Evolutionary conservation across 257 asterid genomes (phyloP), one percentile per base, ranked within the genome.

Genomic region (Nicotiana paniculata): DNA sequence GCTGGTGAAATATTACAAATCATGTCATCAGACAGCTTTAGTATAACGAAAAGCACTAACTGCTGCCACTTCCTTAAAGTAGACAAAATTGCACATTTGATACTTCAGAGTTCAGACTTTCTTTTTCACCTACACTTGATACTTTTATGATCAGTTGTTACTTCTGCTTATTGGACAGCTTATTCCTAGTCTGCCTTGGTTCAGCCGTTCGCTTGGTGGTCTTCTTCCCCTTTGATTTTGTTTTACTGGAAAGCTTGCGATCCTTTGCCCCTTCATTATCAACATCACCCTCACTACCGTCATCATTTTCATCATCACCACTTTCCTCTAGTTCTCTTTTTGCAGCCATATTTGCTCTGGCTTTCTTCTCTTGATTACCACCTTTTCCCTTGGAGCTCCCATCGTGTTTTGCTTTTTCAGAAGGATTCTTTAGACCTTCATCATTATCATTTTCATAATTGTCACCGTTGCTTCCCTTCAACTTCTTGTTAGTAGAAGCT

Each of bases 291-390:
- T 84, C 89, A 61, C 86, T 80, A 9, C 39, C 46, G 74, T 82
- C 67, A 58, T 21, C 77, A 26, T 28, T 85, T 18, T 88, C 90
- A 57, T 88, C 81, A 46, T 84, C 87, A 53, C 4, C 93, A 82
- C 90, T 90, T 86, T 86, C 92, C 87, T 81, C 85, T 10, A 78
- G 83, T 84, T 92, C 86, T 82, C 90, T 88, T 88, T 90, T 89
- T 18, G 89, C 81, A 62, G 91, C 64, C 67, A 81, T 84, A n/a
- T 75, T 84, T 85, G 70, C 87, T 84, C 86, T 79, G 46, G 90
- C 53, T 89, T 72, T 89, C 85, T 87, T 88, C 82, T 64, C 82
- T 82, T 68, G 87, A 64, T 65, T 87, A 32, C 62, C 90, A 16
- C 61, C 87, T 17, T 81, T 88, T 16, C 85, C 81, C 57, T 79